Evolutionary conservation across 169 alveolate species (phyloP), one percentile per base, ranked within the genome.

Genomic region (Eimeria zaria): DNA sequence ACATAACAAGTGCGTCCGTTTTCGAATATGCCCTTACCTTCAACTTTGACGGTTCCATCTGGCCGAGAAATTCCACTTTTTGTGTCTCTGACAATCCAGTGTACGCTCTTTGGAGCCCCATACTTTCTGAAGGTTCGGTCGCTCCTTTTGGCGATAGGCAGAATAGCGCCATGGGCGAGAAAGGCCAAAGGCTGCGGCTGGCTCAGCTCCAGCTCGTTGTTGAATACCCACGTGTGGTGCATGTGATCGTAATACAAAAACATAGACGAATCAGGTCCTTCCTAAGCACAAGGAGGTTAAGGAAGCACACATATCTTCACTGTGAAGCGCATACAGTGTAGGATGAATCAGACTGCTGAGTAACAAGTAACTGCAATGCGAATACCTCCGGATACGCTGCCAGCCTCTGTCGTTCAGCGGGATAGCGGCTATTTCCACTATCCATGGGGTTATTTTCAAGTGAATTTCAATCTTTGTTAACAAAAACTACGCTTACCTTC

Each of bases 161-260:
- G 64, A 71, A 91, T 62, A 1, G 96, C 96, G 41, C 96, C 96
- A n/a, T 91, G 96, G 22, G 96, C 90, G 24, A 91, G 91, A 39
- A 91, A 91, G 22, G 96, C 96, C 46, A 91, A 22, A 33, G 96
- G 96, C 33, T 14, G 74, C 1, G 96, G 96, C 30, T 24, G 58
- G 55, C 39, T 5, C 80, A 91, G 64, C 84, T 91, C 83, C 91
- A 91, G 33, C 30, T 76, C 71, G 62, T 58, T 33, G 89, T 91
- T 91, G 91, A 91, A 91, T 30, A 91, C 91, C 96, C 96, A 91
- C 22, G 96, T 91, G 53, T 91, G 96, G 53, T 91, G 96, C 69
- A 84, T 91, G 83, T 91, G 96, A 58, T 91, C 96, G 91, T 91
- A 91, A 71, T 73, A 91, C 71, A 91, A 36, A 44, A 48, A 91